Conservation (phyloP, 495 filamentous ascomycete genomes). For the Thozetella sp. region DNA sequence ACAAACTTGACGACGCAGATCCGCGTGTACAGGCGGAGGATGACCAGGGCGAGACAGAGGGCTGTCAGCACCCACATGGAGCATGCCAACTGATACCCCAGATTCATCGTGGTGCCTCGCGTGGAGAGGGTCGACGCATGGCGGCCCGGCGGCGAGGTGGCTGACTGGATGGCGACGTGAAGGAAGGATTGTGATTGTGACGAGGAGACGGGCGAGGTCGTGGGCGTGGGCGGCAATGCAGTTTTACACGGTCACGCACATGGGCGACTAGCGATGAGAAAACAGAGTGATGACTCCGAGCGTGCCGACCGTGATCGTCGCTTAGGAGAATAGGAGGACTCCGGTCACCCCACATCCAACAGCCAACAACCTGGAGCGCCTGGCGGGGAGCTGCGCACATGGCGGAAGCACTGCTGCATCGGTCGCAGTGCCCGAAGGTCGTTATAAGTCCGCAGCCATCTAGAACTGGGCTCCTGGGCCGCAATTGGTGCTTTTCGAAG, state of each 20-base stretch:
- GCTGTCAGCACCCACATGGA: constrained; percentile 37
- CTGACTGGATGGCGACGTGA: not conserved
- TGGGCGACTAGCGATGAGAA: not conserved
- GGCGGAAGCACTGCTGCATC: not conserved
- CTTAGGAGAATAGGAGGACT: not conserved
- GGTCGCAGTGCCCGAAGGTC: not conserved
- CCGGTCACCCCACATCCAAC: too few relatives aligned
- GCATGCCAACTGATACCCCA: constrained; percentile 26
- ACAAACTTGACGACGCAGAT: constrained; percentile 34
- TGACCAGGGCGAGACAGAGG: constrained; percentile 26
- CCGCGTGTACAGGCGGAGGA: constrained; percentile 36
- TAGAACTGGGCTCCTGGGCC: too few relatives aligned
- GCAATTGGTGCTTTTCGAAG: too few relatives aligned
- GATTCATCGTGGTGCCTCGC: constrained; percentile 16
- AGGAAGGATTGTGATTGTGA: not conserved
- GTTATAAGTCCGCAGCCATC: too few relatives aligned
- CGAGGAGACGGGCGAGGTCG: not conserved
- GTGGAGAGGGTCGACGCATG: not conserved
- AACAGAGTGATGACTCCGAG: not conserved
- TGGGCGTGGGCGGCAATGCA: not conserved
- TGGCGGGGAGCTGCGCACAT: not conserved
- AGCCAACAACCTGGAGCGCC: not conserved
- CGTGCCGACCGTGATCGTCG: not conserved
- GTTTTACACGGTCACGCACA: not conserved
- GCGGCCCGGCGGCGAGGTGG: not conserved